These are phyloP conservation scores for Cynanchum wilfordii DNA, from an alignment of 257 asterid genomes.

Conservation along the genomic window DNA sequence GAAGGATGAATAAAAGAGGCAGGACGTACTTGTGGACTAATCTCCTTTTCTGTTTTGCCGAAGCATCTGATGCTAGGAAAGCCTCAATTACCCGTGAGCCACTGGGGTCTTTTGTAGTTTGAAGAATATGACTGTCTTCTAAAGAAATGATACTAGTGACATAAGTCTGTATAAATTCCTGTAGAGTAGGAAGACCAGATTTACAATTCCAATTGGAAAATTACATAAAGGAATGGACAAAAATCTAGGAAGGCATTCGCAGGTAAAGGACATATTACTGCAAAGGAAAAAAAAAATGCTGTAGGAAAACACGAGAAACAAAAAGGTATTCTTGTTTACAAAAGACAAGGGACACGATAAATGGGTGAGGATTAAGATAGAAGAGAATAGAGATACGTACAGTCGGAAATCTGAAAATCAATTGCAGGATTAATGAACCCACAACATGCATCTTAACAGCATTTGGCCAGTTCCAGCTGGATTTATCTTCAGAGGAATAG, in stretches of 20 bases:
- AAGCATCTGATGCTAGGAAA: constrained; percentile 64
- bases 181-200: constrained; percentile 10
- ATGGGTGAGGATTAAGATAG: not conserved
- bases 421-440: constrained; percentile 86
- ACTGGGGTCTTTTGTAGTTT: constrained; percentile 65
- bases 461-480: constrained; percentile 80
- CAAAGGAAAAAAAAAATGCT: not conserved
- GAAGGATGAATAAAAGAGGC: constrained; percentile 12
- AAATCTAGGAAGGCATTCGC: not conserved
- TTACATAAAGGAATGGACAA: not conserved
- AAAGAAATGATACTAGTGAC: constrained; percentile 64
- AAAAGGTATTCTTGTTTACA: not conserved
- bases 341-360: not conserved
- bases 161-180: constrained; percentile 66
- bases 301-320: not conserved
- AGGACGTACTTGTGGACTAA: constrained; percentile 61
- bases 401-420: constrained; percentile 61
- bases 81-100: constrained; percentile 94
- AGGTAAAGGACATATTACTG: not conserved
- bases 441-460: constrained; percentile 68
- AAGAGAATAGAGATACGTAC: constrained; percentile 42
- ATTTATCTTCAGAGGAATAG: constrained; percentile 47
- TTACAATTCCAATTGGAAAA: not conserved
- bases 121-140: constrained; percentile 58
- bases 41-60: constrained; percentile 72